A percentile compares a stretch with the other conserved stretches of the same genome.
Conservation (phyloP, 2,329 filamentous ascomycete genomes). For the Lachnellula occidentalis region DNA sequence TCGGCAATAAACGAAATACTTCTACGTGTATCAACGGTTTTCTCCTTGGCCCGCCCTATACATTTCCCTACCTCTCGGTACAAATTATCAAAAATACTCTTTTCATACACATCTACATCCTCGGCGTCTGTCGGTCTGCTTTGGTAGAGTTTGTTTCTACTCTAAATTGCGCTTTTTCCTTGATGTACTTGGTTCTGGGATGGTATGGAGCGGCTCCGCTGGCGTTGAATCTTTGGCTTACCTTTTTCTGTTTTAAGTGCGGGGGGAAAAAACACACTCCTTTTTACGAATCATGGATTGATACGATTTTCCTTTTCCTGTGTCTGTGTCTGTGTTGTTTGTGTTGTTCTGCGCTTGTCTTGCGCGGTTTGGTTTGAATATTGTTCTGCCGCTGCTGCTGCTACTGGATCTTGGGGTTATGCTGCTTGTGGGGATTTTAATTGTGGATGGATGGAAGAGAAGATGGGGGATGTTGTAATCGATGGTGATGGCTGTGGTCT, state of each 20-base stretch:
- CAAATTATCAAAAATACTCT: constrained; percentile 11
- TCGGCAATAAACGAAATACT: constrained; percentile 3
- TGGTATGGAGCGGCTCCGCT: constrained; percentile 3
- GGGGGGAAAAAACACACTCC: constrained; percentile 16
- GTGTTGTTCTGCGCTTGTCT: not conserved
- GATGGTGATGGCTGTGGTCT: too few relatives aligned
- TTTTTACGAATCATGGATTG: constrained; percentile 26
- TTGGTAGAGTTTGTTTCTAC: constrained; percentile 3
- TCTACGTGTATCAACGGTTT: constrained; percentile 16
- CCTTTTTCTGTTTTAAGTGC: constrained; percentile 9
- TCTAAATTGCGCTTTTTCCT: not conserved
- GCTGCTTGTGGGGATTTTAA: too few relatives aligned
- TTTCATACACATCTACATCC: constrained; percentile 1
- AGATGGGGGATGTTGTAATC: too few relatives aligned
- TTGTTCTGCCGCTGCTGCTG: not conserved
- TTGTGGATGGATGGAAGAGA: too few relatives aligned
- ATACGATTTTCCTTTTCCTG: constrained; percentile 23
- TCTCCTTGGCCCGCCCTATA: constrained; percentile 11
- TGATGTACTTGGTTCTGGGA: constrained; percentile 9
- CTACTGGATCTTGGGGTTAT: too few relatives aligned
- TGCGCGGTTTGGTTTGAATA: not conserved
- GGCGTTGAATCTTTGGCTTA: constrained; percentile 3
- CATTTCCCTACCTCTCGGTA: constrained; percentile 19
- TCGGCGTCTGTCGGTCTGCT: not conserved
- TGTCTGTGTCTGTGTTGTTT: constrained; percentile 1